phyloP scores from a whole-genome alignment of 192 early-diverging fungal genomes.

The Gamsiella multidivaricata region DNA sequence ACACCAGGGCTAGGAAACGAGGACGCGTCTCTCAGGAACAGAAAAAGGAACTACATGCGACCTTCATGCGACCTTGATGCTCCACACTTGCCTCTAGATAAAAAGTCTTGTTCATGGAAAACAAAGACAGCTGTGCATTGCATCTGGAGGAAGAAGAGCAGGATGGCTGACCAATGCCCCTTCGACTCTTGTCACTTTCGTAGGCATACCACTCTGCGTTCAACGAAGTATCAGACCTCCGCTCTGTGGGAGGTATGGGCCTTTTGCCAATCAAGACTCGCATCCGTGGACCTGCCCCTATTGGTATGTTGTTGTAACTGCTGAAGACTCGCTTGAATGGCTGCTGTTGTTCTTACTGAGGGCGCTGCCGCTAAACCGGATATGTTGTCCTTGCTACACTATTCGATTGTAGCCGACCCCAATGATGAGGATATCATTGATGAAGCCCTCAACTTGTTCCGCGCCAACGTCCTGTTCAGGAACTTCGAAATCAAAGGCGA shows the following conservation, averaged over 20 bases:
- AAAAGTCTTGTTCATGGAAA: too few relatives aligned
- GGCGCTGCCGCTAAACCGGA: neutral
- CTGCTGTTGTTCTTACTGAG: neutral
- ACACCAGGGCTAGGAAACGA: neutral
- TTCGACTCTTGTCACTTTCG: neutral
- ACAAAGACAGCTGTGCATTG: too few relatives aligned
- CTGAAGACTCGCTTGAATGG: neutral
- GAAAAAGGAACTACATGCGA: too few relatives aligned
- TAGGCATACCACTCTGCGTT: slow-evolving; percentile 92
- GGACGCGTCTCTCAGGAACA: neutral
- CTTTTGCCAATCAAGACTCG: slow-evolving; percentile 93
- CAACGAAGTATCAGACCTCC: slow-evolving; percentile 70
- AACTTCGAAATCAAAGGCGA: slow-evolving; percentile 99
- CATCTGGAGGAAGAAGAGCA: neutral
- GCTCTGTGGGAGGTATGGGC: slow-evolving; percentile 84
- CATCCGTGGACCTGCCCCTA: slow-evolving; percentile 84
- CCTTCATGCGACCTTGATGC: too few relatives aligned
- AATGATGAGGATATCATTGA: slow-evolving; percentile 89
- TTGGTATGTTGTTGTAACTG: slow-evolving; percentile 58
- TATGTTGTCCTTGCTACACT: neutral
- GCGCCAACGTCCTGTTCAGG: slow-evolving; percentile 96
- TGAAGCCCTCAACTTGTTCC: slow-evolving; percentile 93
- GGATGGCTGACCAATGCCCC: neutral
- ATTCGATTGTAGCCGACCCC: slow-evolving; percentile 59
- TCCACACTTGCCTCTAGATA: too few relatives aligned